Evolutionary conservation across 2,329 filamentous ascomycete genomes (phyloP).

Genomic region (Phaeomoniella chlamydospora): DNA sequence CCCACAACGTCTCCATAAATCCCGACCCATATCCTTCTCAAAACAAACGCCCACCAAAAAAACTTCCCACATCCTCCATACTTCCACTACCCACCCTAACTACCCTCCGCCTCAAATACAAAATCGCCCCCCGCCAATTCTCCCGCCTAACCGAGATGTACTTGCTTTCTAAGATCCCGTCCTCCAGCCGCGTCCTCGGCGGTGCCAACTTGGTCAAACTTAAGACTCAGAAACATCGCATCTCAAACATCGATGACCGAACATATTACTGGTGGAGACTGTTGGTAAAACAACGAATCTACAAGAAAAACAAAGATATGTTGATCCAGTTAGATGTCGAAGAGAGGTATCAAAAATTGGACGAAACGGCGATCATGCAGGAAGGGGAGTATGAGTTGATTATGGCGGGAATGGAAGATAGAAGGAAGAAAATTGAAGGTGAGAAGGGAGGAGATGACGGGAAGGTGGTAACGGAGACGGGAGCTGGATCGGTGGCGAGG

Average conservation of each 20-base stretch:
- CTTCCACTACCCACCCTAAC: conserved; percentile 36
- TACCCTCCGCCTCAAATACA: conserved; percentile 35
- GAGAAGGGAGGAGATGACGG: conserved; percentile 10
- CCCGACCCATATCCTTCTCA: conserved; percentile 21
- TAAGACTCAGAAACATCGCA: conserved; percentile 27
- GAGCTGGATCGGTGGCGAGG: conserved; percentile 9
- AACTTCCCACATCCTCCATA: conserved; percentile 36
- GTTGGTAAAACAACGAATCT: conserved; percentile 48
- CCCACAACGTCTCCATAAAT: conserved; percentile 32
- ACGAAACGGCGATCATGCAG: conserved; percentile 41
- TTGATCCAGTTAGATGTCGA: conserved; percentile 42
- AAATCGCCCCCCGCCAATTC: conserved; percentile 48
- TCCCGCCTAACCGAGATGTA: conserved; percentile 48
- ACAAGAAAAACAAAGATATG: conserved; percentile 43
- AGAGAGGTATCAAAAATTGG: conserved; percentile 45
- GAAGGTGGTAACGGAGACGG: conserved; percentile 13
- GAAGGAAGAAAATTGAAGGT: conserved; percentile 5
- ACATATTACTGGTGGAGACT: conserved; percentile 53
- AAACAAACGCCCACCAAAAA: conserved; percentile 18
- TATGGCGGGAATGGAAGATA: conserved; percentile 19
- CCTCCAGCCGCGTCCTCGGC: conserved; percentile 28
- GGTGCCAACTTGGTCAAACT: conserved; percentile 37
- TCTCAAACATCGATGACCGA: conserved; percentile 39
- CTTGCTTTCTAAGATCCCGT: conserved; percentile 41
- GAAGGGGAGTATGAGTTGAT: conserved; percentile 42